Evolutionary conservation across 768 basidiomycete species (phyloP), one percentile per base, ranked within the genome.

Genomic region (Scleroderma bovista): DNA sequence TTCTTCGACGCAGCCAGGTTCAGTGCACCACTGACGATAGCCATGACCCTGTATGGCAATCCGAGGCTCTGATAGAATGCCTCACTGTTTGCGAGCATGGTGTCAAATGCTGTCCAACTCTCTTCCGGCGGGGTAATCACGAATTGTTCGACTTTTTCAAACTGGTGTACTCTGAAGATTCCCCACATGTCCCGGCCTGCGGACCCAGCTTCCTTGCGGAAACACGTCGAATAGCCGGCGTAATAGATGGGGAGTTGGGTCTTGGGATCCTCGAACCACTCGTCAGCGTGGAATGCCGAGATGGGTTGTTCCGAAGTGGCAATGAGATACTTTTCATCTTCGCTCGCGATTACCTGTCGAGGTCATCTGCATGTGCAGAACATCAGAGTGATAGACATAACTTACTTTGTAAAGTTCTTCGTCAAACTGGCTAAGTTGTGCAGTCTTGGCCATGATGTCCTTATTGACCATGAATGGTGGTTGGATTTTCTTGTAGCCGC

Each of bases 381-480:
- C 32, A 32, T 36, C 32, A 42, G 13, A 3, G 26, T 41, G 37
- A 32, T 34, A 3, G 20, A 41, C 15, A 6, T 2, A 40, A 48
- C 69, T 26, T 42, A 83, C 90, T 77, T 97, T 97, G 81, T 98
- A 99, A 15, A 99, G 74, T 61, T 96, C 94, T 69, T 99, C 96
- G 64, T 99, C 96, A 60, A 98, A 99, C 68, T 98, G 93, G 57
- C 93, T 90, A 19, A 99, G 81, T 64, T 99, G 96, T 2, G 96
- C 96, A 0, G 96, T 98, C 74, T 96, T 95, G 50, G 81, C 83
- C 96, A 99, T 99, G 60, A 88, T 78, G 20, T 94, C 90, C 69
- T 93, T 94, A 76, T 92, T 93, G 87, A 99, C 97, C 76, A 99
- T 86, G 75, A 96, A 99, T 0, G 96, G 96, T 3, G 94, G 90